Evolutionary conservation across 1,139 yeast species (phyloP), one percentile per base, ranked within the genome.

Genomic region (Protomyces lactucae-debilis): DNA sequence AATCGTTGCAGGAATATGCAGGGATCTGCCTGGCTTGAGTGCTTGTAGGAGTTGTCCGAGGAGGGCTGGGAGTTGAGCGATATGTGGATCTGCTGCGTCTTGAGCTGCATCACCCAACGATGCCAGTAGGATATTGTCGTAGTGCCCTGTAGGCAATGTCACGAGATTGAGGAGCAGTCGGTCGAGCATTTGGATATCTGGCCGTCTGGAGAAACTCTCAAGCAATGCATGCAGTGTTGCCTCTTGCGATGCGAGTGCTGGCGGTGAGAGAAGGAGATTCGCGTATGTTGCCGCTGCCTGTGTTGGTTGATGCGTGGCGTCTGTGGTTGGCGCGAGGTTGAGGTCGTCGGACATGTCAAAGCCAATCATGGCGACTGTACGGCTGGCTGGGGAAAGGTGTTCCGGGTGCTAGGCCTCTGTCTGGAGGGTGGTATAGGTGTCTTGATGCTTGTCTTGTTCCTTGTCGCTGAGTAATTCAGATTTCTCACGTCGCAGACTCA

Each of bases 201-300:
- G 70, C 12, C 70, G 68, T 14, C 69, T 64, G 28, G 72, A 72
- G 51, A 75, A 72, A 52, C 65, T 60, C 40, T 73, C 71, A 70
- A 83, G 82, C 56, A 77, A 73, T 1, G 70, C 63, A 55, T 77
- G 80, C 28, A 85, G 84, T 51, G 74, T 67, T 25, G 75, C 77
- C 43, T 85, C 86, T 54, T 83, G 81, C 0, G 88, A 83, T 4
- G 88, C 91, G 63, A 85, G 82, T 4, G 88, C 85, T 12, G 95
- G 93, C 70, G 87, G 92, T 61, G 88, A 79, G 64, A 88, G 78
- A 54, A 87, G 76, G 63, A 86, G 45, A 18, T 40, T 59, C 14
- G 23, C 37, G 25, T 39, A 59, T 8, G 21, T 18, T 12, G 63
- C 36, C 16, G 63, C 54, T 25, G 63, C 63, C 16, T 39, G 43